Evolutionary conservation across 768 basidiomycete species (phyloP).

Genomic region (Coprinopsis marcescibilis): DNA sequence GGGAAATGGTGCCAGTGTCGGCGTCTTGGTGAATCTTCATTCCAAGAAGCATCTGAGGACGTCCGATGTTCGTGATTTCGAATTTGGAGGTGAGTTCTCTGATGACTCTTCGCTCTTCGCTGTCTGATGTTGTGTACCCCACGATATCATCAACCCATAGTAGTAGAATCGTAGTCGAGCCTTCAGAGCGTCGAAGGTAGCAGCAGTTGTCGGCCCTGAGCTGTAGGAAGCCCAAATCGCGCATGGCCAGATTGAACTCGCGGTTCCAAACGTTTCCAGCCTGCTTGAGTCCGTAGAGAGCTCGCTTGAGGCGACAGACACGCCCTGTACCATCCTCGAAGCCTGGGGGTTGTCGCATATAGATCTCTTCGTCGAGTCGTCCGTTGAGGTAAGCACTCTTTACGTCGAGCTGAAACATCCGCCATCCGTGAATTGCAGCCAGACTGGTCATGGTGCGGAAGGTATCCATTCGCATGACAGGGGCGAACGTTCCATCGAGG

Average conservation of each 20-base stretch:
- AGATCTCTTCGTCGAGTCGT: conserved; percentile 10
- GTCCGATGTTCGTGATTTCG: conserved; percentile 14
- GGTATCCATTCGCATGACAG: too few species aligned
- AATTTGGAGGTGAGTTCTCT: conserved; percentile 12
- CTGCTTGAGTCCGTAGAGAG: conserved; percentile 35
- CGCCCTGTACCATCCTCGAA: conserved; percentile 4
- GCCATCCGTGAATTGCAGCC: not conserved
- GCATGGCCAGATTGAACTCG: conserved; percentile 15
- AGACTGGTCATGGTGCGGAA: not conserved
- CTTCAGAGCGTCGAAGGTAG: conserved; percentile 16
- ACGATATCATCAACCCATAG: conserved; percentile 28
- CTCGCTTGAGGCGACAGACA: conserved; percentile 14
- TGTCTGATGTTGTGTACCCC: not conserved
- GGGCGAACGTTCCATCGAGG: too few species aligned
- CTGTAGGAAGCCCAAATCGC: conserved; percentile 16
- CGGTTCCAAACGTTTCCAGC: conserved; percentile 23
- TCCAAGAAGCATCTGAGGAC: conserved; percentile 16
- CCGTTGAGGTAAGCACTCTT: conserved; percentile 11
- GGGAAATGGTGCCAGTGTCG: conserved; percentile 7
- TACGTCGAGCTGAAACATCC: conserved; percentile 5
- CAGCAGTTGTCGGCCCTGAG: conserved; percentile 20
- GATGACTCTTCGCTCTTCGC: conserved; percentile 5
- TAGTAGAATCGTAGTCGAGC: conserved; percentile 18
- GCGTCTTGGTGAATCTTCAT: conserved; percentile 18
- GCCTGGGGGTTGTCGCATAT: conserved; percentile 11